Evolutionary conservation across 805 yeast genomes (phyloP), one percentile per base, ranked within the genome.

Genomic region (Saccharomyces mikatae): DNA sequence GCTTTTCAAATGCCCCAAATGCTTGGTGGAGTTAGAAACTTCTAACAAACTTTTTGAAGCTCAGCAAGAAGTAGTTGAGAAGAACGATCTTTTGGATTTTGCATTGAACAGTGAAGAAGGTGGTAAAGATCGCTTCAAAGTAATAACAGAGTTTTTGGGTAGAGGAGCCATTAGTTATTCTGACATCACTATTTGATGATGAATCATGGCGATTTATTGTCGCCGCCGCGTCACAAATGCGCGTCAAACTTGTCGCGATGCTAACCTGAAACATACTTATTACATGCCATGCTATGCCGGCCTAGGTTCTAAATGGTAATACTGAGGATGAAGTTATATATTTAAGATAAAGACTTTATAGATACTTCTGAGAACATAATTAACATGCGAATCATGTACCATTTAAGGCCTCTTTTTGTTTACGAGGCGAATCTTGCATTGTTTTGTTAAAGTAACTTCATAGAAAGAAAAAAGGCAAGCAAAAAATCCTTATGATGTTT

Each of bases 81-180:
- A 89, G 46, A 74, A 78, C 44, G 90, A 85, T 29, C 63, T 85
- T 52, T 85, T 94, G 63, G 74, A 80, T 52, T 74, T 77, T 32
- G 76, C 84, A 4, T 68, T 94, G 54, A 63, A 72, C 26, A 81
- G 76, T 46, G 62, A 73, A n/a, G 71, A 67, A 2, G 72, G 72
- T 1, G 70, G 77, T 44, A 77, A 70, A 4, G 88, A 86, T 60
- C 79, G 87, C 59, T 85, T 91, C 68, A 85, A 82, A 63, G 84
- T 84, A 2, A 79, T 92, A 52, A 79, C 86, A 55, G 95, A 89
- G 53, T 91, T 85, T 67, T 79, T 91, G 48, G 96, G 97, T 1
- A 80, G 90, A 55, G 99, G 99, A 1, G 92, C 86, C 0, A 79
- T 91, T 81, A 89, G 84, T 50, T 69, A 69, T 56, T 41, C 60